Evolutionary conservation across 208 protist genomes (phyloP).

Genomic region (Naegleria fowleri): DNA sequence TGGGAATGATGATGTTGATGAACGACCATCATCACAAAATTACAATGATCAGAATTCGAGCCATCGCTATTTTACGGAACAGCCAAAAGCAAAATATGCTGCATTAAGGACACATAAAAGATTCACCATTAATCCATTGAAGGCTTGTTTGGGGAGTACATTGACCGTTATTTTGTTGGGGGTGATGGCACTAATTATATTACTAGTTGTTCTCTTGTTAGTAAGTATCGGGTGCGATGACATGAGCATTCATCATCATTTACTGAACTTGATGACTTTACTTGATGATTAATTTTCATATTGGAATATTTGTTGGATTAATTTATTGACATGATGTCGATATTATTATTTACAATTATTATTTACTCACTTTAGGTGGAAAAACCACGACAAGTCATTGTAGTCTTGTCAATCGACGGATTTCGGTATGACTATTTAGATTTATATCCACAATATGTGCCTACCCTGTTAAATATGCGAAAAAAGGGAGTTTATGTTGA

Average conservation of each 20-base stretch:
- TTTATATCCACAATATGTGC: background rate
- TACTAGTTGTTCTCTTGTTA: background rate
- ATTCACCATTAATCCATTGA: background rate
- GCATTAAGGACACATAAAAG: too few species aligned
- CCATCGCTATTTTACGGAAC: too few species aligned
- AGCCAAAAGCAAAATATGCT: too few species aligned
- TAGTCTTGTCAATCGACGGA: background rate
- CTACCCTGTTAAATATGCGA: background rate
- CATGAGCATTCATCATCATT: too few species aligned
- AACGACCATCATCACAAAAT: too few species aligned
- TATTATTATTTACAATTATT: background rate
- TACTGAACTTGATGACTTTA: background rate
- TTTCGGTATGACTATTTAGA: slow-evolving; percentile 12
- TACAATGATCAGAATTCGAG: too few species aligned
- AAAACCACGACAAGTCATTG: background rate
- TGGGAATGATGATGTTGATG: too few species aligned
- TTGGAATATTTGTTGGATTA: background rate
- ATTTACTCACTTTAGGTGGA: background rate
- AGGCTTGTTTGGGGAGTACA: background rate
- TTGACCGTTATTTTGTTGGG: background rate
- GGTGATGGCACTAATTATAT: background rate
- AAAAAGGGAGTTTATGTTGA: background rate
- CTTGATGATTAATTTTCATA: background rate
- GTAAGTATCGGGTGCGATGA: too few species aligned
- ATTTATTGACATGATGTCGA: background rate